These are phyloP conservation scores for Chionographis japonica DNA, from an alignment of 106 monocot genomes.

Conservation along the genomic window DNA sequence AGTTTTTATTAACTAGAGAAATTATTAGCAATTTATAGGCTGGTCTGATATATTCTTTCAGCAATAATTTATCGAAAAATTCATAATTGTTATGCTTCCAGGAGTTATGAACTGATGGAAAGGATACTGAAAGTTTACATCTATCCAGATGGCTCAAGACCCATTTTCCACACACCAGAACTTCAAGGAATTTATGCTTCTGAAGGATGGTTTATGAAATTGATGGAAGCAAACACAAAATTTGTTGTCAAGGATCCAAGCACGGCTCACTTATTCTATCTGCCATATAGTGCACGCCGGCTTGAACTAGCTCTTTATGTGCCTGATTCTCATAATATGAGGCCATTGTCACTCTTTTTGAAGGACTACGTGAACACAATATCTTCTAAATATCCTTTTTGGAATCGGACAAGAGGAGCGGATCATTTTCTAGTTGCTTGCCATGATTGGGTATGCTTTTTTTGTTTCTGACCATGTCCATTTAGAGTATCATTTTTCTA, in stretches of 20 bases:
- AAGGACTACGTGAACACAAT: constrained; percentile 67
- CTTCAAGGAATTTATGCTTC: constrained; percentile 85
- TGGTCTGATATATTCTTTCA: background rate
- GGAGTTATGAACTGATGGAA: constrained; percentile 97
- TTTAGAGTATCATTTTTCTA: no score
- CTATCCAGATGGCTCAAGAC: constrained; percentile 61
- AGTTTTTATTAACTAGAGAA: no score
- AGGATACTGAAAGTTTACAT: constrained; percentile 82
- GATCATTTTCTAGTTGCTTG: constrained; percentile 97
- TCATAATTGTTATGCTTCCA: constrained; percentile 25
- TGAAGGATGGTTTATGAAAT: constrained; percentile 98
- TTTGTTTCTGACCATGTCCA: background rate
- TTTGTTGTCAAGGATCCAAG: constrained; percentile 51
- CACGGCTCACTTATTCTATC: constrained; percentile 78
- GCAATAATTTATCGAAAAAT: background rate
- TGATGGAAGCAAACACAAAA: constrained; percentile 56
- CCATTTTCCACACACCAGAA: constrained; percentile 82
- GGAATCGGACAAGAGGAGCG: constrained; percentile 72
- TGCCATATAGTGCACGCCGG: constrained; percentile 79
- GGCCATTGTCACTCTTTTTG: constrained; percentile 53
- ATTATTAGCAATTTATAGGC: background rate
- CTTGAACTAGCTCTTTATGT: constrained; percentile 59
- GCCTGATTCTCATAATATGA: constrained; percentile 61
- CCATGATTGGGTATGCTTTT: constrained; percentile 87
- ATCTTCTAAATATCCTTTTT: constrained; percentile 73